Evolutionary conservation across 2,329 filamentous ascomycete species (phyloP), one percentile per base, ranked within the genome.

Genomic region (Rugonectria rugulosa): DNA sequence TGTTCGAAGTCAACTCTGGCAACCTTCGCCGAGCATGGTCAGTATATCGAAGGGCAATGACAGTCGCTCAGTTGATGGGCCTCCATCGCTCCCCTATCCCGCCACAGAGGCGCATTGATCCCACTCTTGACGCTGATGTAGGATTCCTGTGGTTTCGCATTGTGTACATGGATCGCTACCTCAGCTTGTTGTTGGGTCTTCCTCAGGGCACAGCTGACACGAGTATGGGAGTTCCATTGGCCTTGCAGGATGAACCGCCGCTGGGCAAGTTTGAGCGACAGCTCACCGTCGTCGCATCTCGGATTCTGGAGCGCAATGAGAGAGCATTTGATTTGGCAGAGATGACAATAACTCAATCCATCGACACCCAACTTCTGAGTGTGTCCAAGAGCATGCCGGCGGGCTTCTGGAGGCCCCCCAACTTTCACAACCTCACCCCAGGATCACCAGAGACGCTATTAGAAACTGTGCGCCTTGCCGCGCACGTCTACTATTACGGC

Each of bases 21-120:
- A 77, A 75, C 45, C 66, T 79, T n/a, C 71, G 75, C 10, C 68
- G 69, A 5, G 68, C 70, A 0, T 79, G 75, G 77, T 36, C 75
- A 6, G 65, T 70, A 1, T 59, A 64, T 19, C 72, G 76, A 4
- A 66, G 75, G 40, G 77, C 77, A 0, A 69, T 79, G 61, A 59
- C 54, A 0, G 53, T 75, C 3, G 78, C 75, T 0, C 77, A 80
- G 58, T 52, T 77, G 26, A 71, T 80, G 68, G 74, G 73, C 0
- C 49, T 81, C 3, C 69, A 79, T 53, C 71, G 68, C 5, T 43
- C 42, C 6, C 27, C 29, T 12, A 42, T n/a, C 8, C 44, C 48
- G 24, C 21, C 23, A 3, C 19, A 24, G 12, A 51, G 40, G 24
- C 12, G 19, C 24, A 34, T 41, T 14, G 8, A 31, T 14, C 14